Evolutionary conservation across 2,329 filamentous ascomycete genomes (phyloP).

Genomic region (Diplodia scrobiculata): DNA sequence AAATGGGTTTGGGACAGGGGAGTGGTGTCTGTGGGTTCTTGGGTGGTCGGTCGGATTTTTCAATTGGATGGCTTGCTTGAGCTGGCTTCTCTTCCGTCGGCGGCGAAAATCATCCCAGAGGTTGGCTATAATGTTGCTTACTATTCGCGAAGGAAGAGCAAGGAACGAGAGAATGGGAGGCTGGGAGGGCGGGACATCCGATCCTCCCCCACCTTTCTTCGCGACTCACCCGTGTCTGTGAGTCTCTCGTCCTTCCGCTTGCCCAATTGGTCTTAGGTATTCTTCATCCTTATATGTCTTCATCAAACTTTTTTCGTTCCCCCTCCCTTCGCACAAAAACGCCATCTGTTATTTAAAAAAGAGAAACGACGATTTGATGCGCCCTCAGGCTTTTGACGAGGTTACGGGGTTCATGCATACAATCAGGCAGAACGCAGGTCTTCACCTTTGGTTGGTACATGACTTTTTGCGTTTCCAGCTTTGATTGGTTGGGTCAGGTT

Average conservation of each 20-base stretch:
- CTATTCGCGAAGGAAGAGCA: neutral
- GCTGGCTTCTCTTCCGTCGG: neutral
- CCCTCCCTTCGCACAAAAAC: neutral
- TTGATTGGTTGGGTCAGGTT: neutral
- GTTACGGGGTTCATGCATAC: neutral
- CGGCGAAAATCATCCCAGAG: neutral
- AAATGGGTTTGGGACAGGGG: neutral
- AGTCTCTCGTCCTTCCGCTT: neutral
- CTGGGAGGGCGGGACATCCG: neutral
- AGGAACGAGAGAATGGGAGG: neutral
- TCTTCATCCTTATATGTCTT: constrained; percentile 16
- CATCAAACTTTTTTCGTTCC: neutral
- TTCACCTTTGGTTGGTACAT: neutral
- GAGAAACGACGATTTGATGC: constrained; percentile 18
- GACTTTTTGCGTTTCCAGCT: neutral
- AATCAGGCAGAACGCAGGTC: neutral
- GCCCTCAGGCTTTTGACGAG: constrained; percentile 1
- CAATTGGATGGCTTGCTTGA: constrained; percentile 11
- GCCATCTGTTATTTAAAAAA: constrained; percentile 17
- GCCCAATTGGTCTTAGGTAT: constrained; percentile 13
- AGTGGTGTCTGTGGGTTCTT: constrained; percentile 6
- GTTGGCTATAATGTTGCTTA: constrained; percentile 2
- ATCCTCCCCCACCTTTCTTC: neutral
- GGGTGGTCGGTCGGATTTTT: neutral
- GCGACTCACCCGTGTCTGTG: neutral